Conservation (phyloP, 106 monocot genomes). For the Apostasia ramifera region DNA sequence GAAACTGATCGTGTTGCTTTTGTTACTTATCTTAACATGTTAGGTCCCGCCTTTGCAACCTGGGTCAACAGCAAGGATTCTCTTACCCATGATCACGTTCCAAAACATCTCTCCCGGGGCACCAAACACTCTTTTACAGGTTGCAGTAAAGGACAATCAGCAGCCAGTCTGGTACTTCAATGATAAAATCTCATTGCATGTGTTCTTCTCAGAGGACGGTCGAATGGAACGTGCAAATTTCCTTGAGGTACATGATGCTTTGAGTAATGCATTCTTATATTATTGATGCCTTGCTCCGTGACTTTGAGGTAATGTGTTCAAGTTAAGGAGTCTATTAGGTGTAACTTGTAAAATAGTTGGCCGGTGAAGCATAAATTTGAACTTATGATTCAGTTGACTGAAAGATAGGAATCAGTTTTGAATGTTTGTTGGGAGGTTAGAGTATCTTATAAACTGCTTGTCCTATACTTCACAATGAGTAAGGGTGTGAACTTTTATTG, state of each 20-base stretch:
- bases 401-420: too few species aligned
- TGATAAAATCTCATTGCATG: constrained; percentile 78
- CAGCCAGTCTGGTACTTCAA: constrained; percentile 98
- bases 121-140: constrained; percentile 72
- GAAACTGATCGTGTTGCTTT: background rate
- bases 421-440: too few species aligned
- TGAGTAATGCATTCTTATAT: too few species aligned
- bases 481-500: too few species aligned
- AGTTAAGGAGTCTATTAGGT: too few species aligned
- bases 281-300: too few species aligned
- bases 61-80: constrained; percentile 59
- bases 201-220: constrained; percentile 82
- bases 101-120: constrained; percentile 83
- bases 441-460: too few species aligned
- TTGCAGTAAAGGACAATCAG: constrained; percentile 99
- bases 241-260: constrained; percentile 61
- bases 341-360: too few species aligned
- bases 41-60: constrained; percentile 76
- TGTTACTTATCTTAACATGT: background rate
- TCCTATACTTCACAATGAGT: too few species aligned
- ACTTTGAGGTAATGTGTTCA: too few species aligned
- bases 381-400: too few species aligned
- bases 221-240: constrained; percentile 85
- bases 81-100: constrained; percentile 79
- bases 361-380: too few species aligned